phyloP scores from a whole-genome alignment of 2,329 filamentous ascomycete genomes.

The Talaromyces funiculosus region DNA sequence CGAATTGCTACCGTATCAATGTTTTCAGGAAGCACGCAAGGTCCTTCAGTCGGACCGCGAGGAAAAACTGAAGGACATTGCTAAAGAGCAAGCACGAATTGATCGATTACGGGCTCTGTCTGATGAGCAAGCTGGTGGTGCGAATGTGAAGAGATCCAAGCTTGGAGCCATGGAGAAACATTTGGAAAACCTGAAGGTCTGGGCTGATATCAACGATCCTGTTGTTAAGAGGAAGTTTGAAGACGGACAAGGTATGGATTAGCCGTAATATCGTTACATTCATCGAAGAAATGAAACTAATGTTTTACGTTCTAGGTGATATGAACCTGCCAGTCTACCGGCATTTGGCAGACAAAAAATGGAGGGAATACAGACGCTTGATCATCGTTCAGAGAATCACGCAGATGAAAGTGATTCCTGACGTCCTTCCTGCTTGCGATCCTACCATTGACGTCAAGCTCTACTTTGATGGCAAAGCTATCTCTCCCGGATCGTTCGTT shows the following conservation, averaged over 20 bases:
- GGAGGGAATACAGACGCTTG: slow-evolving; percentile 74
- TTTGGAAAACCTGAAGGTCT: slow-evolving; percentile 75
- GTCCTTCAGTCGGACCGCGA: slow-evolving; percentile 72
- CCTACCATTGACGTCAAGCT: slow-evolving; percentile 75
- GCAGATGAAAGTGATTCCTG: slow-evolving; percentile 82
- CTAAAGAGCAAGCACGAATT: slow-evolving; percentile 62
- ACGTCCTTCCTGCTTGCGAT: slow-evolving; percentile 75
- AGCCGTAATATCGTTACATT: too few relatives aligned
- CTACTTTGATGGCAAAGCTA: slow-evolving; percentile 65
- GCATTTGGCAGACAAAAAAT: slow-evolving; percentile 78
- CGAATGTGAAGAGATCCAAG: slow-evolving; percentile 59
- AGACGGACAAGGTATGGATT: slow-evolving; percentile 68
- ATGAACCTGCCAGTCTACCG: slow-evolving; percentile 97
- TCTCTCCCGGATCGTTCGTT: slow-evolving; percentile 73
- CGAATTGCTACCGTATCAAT: slow-evolving; percentile 92
- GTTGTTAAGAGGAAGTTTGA: slow-evolving; percentile 90
- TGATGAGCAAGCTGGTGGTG: slow-evolving; percentile 55
- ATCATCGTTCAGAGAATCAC: slow-evolving; percentile 78
- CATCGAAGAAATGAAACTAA: not conserved
- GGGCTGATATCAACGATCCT: slow-evolving; percentile 92
- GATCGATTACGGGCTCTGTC: slow-evolving; percentile 58
- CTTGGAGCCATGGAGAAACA: slow-evolving; percentile 65
- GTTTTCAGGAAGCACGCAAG: slow-evolving; percentile 91
- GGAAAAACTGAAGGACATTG: slow-evolving; percentile 72
- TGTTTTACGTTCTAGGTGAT: slow-evolving; percentile 58